phyloP scores from a whole-genome alignment of 208 protist species.

The Lotmaria passim region DNA sequence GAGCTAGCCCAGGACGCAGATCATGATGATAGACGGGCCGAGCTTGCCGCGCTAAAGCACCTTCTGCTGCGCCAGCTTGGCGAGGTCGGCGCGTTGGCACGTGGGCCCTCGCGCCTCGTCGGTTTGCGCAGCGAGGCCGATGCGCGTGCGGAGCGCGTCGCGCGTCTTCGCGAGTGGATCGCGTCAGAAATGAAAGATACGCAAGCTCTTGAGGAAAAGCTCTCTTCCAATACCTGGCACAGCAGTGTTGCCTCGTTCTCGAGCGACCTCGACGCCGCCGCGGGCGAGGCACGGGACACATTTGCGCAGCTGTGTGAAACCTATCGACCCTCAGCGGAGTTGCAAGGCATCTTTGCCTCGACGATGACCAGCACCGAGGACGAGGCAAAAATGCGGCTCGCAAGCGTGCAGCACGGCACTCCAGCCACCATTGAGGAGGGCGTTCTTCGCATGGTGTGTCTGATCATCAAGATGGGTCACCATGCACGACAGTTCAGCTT shows the following conservation, averaged over 20 bases:
- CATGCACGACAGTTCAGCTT: conserved; percentile 30
- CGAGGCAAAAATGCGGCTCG: not conserved
- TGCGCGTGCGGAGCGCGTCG: not conserved
- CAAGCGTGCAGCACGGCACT: not conserved
- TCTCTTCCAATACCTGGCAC: not conserved
- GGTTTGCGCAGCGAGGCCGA: not conserved
- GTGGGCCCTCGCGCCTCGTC: not conserved
- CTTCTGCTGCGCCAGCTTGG: conserved; percentile 18
- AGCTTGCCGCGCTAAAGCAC: conserved; percentile 20
- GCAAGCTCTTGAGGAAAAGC: not conserved
- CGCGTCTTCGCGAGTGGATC: conserved; percentile 25
- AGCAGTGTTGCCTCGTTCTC: not conserved
- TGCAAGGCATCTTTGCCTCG: conserved; percentile 21
- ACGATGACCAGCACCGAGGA: conserved; percentile 8
- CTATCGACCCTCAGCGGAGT: conserved; percentile 7
- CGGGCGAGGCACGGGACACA: not conserved
- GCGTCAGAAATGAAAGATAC: conserved; percentile 11
- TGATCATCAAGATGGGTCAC: conserved; percentile 50
- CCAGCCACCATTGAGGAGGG: not conserved
- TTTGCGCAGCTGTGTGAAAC: conserved; percentile 13
- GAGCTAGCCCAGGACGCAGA: not conserved
- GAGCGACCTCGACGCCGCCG: conserved; percentile 9
- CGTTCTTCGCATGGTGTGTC: conserved; percentile 25
- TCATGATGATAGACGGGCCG: not conserved
- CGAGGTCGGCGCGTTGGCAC: conserved; percentile 14